These are phyloP conservation scores for Ambrosiella beaveri DNA, from an alignment of 2,329 filamentous ascomycete species.

Conservation along the genomic window DNA sequence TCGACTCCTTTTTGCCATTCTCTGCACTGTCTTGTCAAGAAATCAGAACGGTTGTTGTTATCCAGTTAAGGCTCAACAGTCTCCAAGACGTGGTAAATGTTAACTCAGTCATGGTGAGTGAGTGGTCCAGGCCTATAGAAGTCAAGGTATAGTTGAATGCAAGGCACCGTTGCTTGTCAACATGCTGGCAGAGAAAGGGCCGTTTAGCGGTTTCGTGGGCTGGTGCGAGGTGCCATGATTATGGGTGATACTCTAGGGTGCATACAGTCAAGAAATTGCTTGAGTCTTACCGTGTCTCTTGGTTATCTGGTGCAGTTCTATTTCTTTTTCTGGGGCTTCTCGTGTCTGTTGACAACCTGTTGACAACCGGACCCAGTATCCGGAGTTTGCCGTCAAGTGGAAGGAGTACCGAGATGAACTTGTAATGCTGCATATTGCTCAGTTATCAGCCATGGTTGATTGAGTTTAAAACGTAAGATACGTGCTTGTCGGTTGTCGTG, in stretches of 20 bases:
- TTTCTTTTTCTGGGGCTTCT: not conserved
- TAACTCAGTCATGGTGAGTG: too few relatives aligned
- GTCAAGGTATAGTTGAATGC: not conserved
- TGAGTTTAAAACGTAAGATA: too few relatives aligned
- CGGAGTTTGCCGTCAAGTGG: not conserved
- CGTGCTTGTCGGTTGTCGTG: too few relatives aligned
- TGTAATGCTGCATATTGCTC: not conserved
- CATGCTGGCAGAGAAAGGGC: not conserved
- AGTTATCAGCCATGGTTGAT: too few relatives aligned
- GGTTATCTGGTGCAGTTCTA: not conserved
- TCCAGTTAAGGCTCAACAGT: too few relatives aligned
- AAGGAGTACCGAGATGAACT: not conserved
- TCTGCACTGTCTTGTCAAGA: too few relatives aligned
- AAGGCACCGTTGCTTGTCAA: not conserved
- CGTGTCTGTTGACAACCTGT: not conserved
- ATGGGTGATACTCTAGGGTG: not conserved
- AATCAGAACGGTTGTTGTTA: too few relatives aligned
- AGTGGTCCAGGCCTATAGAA: not conserved
- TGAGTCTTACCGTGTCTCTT: too few relatives aligned
- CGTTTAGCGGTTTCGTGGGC: not conserved
- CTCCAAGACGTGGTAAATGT: too few relatives aligned
- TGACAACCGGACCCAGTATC: not conserved
- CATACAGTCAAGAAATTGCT: too few relatives aligned
- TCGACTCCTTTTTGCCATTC: too few relatives aligned
- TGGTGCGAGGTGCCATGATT: not conserved